Base-by-base conservation (phyloP, 345 rosid genomes). In the Salix arbutifolia region DNA sequence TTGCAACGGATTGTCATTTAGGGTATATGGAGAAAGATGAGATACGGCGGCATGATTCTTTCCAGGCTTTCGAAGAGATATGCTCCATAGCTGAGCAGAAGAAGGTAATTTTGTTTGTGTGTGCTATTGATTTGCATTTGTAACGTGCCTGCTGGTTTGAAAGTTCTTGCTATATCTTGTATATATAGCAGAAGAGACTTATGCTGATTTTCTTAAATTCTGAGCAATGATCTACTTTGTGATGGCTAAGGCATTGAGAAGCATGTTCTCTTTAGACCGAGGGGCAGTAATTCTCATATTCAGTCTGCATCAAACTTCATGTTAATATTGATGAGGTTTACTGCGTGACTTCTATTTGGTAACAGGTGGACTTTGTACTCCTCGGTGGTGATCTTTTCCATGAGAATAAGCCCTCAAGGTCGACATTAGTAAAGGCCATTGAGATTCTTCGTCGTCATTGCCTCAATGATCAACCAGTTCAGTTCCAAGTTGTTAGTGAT, bases 11-110 rank as follows among this genome's bases (percentile, higher is more conserved):
- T 86, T 91, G 96, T 74, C 99, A 96, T 82, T 79, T 96, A 75
- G 99, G 99, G 9, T 96, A 92, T 72, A 87, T 93, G 99, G 99
- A 93, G 92, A 96, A 96, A 81, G 98, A 96, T 84, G 99, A 96
- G 82, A 80, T 96, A 67, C 85, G 99, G 65, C 85, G 98, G 35
- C 97, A 96, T 40, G 98, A 96, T 88, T 93, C 99, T 37, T 96
- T 96, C 78, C 91, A 88, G 81, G 92, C 99, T 30, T 96, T 96
- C 74, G 97, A 93, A 75, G 98, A 93, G 84, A 96, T 96, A 28
- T 96, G 99, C 79, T 85, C 94, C n/a, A 90, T 93, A 71, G 99
- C 98, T 0, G 96, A 91, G 87, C 84, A 91, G 75, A 93, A 92
- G 74, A 84, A 92, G 97, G 97, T 91, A 25, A 56, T 26, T 40